Percentiles rank a stretch among this genome's conserved stretches.
Evolutionary conservation across 2,329 filamentous ascomycete genomes (phyloP).

Genomic region (Scorias spongiosa): DNA sequence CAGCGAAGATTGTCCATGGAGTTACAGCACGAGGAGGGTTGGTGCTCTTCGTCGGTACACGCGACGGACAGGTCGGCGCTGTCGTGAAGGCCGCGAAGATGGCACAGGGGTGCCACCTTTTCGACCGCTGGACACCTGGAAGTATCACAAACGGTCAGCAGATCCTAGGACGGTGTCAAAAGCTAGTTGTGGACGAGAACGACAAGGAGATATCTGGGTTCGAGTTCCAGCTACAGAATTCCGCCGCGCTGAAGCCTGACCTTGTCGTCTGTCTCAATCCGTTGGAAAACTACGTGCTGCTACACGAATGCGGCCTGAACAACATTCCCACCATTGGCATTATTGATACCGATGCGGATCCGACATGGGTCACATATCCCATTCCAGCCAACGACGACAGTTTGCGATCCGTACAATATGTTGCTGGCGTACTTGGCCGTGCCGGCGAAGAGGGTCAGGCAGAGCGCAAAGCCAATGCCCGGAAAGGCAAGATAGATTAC

Average conservation of each 20-base stretch:
- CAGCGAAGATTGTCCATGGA: slow-evolving; percentile 81
- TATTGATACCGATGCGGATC: slow-evolving; percentile 84
- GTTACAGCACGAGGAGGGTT: slow-evolving; percentile 70
- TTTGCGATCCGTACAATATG: slow-evolving; percentile 64
- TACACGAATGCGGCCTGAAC: slow-evolving; percentile 80
- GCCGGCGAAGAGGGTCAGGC: slow-evolving; percentile 67
- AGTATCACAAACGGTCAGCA: slow-evolving; percentile 85
- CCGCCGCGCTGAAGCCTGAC: slow-evolving; percentile 63
- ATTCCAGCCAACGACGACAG: slow-evolving; percentile 97
- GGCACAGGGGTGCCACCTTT: slow-evolving; percentile 70
- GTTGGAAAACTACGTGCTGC: slow-evolving; percentile 73
- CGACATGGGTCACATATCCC: slow-evolving; percentile 87
- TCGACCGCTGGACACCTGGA: slow-evolving; percentile 84
- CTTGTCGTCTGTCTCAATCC: slow-evolving; percentile 88
- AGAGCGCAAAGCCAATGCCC: slow-evolving; percentile 48
- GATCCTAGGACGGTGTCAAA: slow-evolving; percentile 55
- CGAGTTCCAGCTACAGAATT: slow-evolving; percentile 46
- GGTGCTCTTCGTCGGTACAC: slow-evolving; percentile 80
- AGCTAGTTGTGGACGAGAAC: slow-evolving; percentile 62
- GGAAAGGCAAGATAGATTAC: slow-evolving; percentile 47
- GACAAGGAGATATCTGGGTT: slow-evolving; percentile 53
- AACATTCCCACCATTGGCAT: slow-evolving; percentile 89
- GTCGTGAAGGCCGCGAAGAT: slow-evolving; percentile 70
- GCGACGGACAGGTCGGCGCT: slow-evolving; percentile 62
- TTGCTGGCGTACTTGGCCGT: slow-evolving; percentile 70